Base-by-base conservation (phyloP, 148 eudicot genomes). In the Chenopodium formosanum region DNA sequence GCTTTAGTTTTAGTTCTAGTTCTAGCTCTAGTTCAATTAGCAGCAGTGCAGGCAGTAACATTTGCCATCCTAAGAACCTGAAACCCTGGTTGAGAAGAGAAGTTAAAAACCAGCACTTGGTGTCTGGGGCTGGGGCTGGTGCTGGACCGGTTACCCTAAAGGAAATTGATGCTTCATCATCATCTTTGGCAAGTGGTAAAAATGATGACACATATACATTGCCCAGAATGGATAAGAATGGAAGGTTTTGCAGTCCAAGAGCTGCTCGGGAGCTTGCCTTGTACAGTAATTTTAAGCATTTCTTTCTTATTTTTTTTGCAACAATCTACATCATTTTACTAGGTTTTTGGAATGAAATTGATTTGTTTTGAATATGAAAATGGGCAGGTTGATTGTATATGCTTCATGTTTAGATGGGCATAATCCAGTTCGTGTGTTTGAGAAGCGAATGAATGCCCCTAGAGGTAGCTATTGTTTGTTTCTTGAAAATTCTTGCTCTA, bases 231-330 rank as follows among this genome's bases (percentile, higher is more conserved):
- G 98, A 94, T 82, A 91, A 88, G 86, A 92, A 86, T 75, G 98
- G 98, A 75, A 91, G 91, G 84, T 92, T 94, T 85, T 92, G 94
- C 87, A 92, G 91, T 83, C 97, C 98, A 47, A 89, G 98, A 87
- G 98, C 98, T 29, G 97, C 97, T 72, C 84, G 98, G 79, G 97
- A 94, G 85, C 98, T 94, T 77, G 98, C 98, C 69, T 64, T 94
- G 97, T 94, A 92, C 78, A 74, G 79, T 80, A 76, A 68, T 80
- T 56, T 78, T 72, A 5, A 34, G 74, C 81, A 20, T 44, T 25
- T 67, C 5, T 23, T 52, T 50, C 37, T 19, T 16, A 16, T 70
- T 58, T 22, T 56, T 23, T 50, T 2, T 66, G 73, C 22, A 5
- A 40, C 44, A 40, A 40, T 58, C 13, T 9, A 80, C 17, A 22